Percentiles rank a stretch among this genome's conserved stretches.
Conservation (phyloP, 495 filamentous ascomycete genomes). For the Podospora anserina region DNA sequence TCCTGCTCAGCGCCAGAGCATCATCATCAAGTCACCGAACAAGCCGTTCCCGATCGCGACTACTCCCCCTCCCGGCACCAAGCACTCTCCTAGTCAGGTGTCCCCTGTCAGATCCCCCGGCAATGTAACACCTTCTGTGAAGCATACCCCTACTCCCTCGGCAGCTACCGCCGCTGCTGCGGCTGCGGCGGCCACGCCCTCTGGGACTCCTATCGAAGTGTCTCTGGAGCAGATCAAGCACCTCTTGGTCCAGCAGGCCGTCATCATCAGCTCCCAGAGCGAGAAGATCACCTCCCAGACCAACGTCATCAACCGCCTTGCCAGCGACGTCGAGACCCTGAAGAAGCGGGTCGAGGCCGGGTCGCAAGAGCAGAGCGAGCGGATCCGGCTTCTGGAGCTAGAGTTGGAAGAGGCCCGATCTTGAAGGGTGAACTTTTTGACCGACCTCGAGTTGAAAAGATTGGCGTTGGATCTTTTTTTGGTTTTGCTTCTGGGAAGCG, state of each 20-base stretch:
- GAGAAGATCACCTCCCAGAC: slow-evolving; percentile 58
- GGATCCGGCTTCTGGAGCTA: slow-evolving; percentile 65
- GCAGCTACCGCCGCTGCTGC: slow-evolving; percentile 18
- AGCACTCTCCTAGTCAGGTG: slow-evolving; percentile 27
- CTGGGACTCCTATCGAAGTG: slow-evolving; percentile 35
- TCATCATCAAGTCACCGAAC: slow-evolving; percentile 27
- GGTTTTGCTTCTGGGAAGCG: neutral
- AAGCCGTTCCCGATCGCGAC: slow-evolving; percentile 28
- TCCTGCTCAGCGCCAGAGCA: slow-evolving; percentile 39
- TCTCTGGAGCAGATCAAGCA: slow-evolving; percentile 62
- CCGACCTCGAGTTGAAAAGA: neutral
- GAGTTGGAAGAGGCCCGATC: slow-evolving; percentile 58
- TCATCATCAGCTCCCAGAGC: slow-evolving; percentile 53
- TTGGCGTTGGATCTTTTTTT: neutral
- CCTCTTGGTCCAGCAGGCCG: slow-evolving; percentile 59
- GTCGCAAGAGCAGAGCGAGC: slow-evolving; percentile 61
- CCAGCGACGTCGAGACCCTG: slow-evolving; percentile 65
- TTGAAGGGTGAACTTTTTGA: slow-evolving; percentile 14
- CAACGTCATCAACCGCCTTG: slow-evolving; percentile 61
- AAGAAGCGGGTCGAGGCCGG: slow-evolving; percentile 61
- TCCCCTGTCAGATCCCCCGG: slow-evolving; percentile 32
- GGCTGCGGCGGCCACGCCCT: slow-evolving; percentile 21
- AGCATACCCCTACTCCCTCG: slow-evolving; percentile 19
- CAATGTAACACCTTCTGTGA: slow-evolving; percentile 17
- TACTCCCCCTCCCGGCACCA: slow-evolving; percentile 29